Evolutionary conservation across 2,329 filamentous ascomycete genomes (phyloP), one percentile per base, ranked within the genome.

Genomic region (Myriosclerotinia duriaeana): DNA sequence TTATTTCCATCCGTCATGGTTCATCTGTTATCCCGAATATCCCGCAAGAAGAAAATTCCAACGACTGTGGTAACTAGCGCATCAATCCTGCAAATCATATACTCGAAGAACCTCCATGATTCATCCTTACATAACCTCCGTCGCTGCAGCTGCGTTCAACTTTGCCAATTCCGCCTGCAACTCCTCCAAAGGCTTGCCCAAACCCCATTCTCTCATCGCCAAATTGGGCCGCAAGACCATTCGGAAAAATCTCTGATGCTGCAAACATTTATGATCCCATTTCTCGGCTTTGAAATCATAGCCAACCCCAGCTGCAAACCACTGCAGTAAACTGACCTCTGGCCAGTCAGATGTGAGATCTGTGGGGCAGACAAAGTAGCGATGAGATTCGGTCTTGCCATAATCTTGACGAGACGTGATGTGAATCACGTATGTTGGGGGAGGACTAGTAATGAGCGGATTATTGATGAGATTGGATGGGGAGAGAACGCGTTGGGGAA

Each of bases 201-300:
- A 58, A 15, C 56, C 58, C 53, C 64, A 66, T 44, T 52, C 60
- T 30, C 69, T 67, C 68, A 70, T 67, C 11, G 52, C 65, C 62
- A 75, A 53, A 55, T 75, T 75, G n/a, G 73, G 72, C 38, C 72
- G 67, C 53, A 75, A 65, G 7, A 64, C 69, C 70, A 75, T 61
- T 26, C 73, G 67, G 53, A 72, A 74, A 60, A 75, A 75, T 34
- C 53, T 70, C 14, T 63, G 62, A 66, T 75, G 66, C 30, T 66
- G 46, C 42, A 56, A 36, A 42, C 73, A 75, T 56, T 75, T 75
- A 36, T 74, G 26, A 66, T 75, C 73, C 72, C 72, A 74, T 55
- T 73, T 72, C 67, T 73, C 71, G 17, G 70, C 71, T 53, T 69
- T 70, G 61, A 74, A 64, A 50, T 69, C 70, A 65, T 74, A 75